Conservation (phyloP, 306 rosid species). For the Arachis hypogaea region DNA sequence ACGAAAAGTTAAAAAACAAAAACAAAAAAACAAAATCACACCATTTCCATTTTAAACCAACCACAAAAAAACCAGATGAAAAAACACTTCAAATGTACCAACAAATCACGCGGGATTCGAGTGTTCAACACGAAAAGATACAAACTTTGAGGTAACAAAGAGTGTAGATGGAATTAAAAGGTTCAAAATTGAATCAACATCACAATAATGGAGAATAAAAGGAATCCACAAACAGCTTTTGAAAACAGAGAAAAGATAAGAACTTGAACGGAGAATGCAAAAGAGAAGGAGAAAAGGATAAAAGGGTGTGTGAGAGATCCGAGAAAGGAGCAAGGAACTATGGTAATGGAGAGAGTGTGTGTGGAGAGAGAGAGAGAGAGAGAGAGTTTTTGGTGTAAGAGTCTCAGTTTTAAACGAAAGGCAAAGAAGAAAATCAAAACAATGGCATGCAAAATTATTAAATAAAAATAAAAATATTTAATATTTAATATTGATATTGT, state of each 20-base stretch:
- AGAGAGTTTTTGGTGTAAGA: background rate
- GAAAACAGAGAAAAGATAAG: slow-evolving; percentile 29
- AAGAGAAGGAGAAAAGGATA: slow-evolving; percentile 12
- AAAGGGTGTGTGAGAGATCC: slow-evolving; percentile 41
- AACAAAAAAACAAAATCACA: slow-evolving; percentile 13
- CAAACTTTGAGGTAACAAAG: slow-evolving; percentile 30
- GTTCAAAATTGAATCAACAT: slow-evolving; percentile 2
- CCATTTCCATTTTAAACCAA: slow-evolving; percentile 37
- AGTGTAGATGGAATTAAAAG: slow-evolving; percentile 41
- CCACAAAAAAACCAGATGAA: slow-evolving; percentile 20
- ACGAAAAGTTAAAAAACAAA: background rate
- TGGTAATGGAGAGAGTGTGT: slow-evolving; percentile 13
- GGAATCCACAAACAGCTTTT: background rate
- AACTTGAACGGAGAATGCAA: slow-evolving; percentile 33
- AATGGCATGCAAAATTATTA: background rate
- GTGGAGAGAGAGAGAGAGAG: background rate
- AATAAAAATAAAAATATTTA: no score
- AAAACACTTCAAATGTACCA: background rate
- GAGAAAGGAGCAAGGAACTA: slow-evolving; percentile 31
- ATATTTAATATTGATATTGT: no score
- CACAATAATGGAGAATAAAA: slow-evolving; percentile 13
- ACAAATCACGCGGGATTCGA: background rate
- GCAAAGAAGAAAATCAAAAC: background rate
- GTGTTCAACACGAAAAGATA: background rate
- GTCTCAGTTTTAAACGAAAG: background rate